These are phyloP conservation scores for Kluyveromyces siamensis DNA, from an alignment of 805 yeast genomes.

Conservation along the genomic window DNA sequence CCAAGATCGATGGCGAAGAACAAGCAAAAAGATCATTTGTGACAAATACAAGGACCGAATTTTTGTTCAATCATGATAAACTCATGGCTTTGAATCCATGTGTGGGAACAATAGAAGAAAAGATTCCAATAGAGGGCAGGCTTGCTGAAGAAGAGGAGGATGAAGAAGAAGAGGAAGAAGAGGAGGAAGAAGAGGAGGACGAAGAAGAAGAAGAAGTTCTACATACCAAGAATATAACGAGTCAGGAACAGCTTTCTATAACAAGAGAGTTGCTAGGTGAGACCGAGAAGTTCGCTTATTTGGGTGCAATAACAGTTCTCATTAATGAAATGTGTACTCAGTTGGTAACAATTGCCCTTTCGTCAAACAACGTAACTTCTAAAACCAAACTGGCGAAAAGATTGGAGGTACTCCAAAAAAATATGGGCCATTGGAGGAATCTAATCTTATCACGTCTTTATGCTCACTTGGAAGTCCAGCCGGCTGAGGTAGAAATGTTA, in stretches of 20 bases:
- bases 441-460: constrained; percentile 63
- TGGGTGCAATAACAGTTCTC: constrained; percentile 70
- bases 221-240: constrained; percentile 28
- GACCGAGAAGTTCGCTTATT: constrained; percentile 83
- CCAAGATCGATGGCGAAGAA: constrained; percentile 79
- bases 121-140: constrained; percentile 7
- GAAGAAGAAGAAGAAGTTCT: constrained; percentile 35
- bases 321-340: constrained; percentile 75
- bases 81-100: constrained; percentile 6
- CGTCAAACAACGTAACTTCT: constrained; percentile 37
- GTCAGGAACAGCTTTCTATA: constrained; percentile 50
- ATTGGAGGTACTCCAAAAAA: constrained; percentile 60
- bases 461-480: constrained; percentile 66
- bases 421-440: constrained; percentile 78
- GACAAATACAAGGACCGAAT: constrained; percentile 48
- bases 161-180: constrained; percentile 18
- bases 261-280: constrained; percentile 78
- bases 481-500: constrained; percentile 80
- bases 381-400: constrained; percentile 44
- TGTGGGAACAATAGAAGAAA: constrained; percentile 10
- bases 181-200: constrained; percentile 24
- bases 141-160: constrained; percentile 4
- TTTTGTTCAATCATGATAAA: constrained; percentile 36
- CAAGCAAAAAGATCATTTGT: constrained; percentile 66
- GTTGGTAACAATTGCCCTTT: constrained; percentile 50